These are phyloP conservation scores for Venturia effusa DNA, from an alignment of 2,329 filamentous ascomycete species.

Conservation along the genomic window DNA sequence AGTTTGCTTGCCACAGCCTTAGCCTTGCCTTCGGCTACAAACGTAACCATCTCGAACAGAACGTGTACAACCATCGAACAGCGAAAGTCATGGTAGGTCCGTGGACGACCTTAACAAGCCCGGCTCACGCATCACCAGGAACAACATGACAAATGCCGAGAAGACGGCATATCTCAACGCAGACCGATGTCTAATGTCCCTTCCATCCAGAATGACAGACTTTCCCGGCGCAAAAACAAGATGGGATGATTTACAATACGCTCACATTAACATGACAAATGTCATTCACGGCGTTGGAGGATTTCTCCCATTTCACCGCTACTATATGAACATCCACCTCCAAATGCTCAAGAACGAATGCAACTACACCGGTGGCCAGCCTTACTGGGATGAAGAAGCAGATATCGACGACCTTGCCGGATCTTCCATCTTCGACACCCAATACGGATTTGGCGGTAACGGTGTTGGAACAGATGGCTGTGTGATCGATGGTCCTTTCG, in stretches of 20 bases:
- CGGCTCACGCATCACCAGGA: background rate
- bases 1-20: too few relatives aligned
- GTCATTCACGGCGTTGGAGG: background rate
- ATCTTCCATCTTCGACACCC: conserved; percentile 15
- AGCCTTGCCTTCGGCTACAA: too few relatives aligned
- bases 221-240: background rate
- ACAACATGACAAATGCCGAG: background rate
- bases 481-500: background rate
- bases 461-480: background rate
- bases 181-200: background rate
- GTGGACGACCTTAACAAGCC: too few relatives aligned
- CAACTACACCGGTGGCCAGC: conserved; percentile 21
- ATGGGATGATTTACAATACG: background rate
- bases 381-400: conserved; percentile 10
- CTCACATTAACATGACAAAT: background rate
- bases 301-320: background rate
- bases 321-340: conserved; percentile 18
- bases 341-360: conserved; percentile 25
- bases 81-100: too few relatives aligned
- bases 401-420: background rate
- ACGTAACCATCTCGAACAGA: too few relatives aligned
- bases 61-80: background rate
- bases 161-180: background rate
- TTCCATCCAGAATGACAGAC: background rate
- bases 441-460: conserved; percentile 9